Percentiles rank a stretch among this genome's conserved stretches.
phyloP scores from a whole-genome alignment of 169 alveolate species.

The Eimeria mitis region DNA sequence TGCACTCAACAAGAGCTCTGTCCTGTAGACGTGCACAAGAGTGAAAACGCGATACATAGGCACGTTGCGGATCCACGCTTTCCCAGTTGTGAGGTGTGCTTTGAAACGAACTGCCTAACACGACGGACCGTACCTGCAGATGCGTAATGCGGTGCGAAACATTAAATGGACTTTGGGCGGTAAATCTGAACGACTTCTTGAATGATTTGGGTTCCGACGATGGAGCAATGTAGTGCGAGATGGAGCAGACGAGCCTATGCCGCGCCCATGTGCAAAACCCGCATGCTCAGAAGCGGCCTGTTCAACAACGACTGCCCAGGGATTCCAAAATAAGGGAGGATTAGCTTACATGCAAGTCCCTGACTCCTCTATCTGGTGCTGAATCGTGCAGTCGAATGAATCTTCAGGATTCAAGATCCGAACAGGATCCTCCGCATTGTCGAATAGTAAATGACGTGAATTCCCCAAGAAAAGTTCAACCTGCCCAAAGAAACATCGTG shows the following conservation, averaged over 20 bases:
- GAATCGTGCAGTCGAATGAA: conserved; percentile 76
- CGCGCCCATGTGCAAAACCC: background rate
- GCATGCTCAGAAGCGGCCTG: background rate
- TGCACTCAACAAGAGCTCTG: conserved; percentile 72
- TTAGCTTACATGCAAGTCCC: conserved; percentile 73
- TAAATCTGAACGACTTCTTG: conserved; percentile 79
- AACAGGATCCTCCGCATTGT: conserved; percentile 76
- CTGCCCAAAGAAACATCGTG: conserved; percentile 24
- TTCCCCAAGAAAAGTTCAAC: conserved; percentile 62
- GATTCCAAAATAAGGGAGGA: background rate
- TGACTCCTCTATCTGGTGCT: conserved; percentile 69
- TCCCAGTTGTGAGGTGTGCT: background rate
- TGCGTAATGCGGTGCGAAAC: conserved; percentile 58
- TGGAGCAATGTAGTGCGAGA: conserved; percentile 77
- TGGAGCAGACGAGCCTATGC: conserved; percentile 75
- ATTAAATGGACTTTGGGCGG: conserved; percentile 79
- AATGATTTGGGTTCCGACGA: conserved; percentile 75
- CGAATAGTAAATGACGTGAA: conserved; percentile 62
- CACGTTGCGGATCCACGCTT: background rate
- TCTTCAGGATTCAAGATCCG: conserved; percentile 64
- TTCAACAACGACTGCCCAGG: background rate
- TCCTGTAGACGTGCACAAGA: conserved; percentile 25
- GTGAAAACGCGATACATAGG: background rate
- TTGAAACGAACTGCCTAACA: too few species aligned
- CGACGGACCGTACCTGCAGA: conserved; percentile 30